Base-by-base conservation (phyloP, 192 early-diverging fungal species). In the Kappamyces sp. region DNA sequence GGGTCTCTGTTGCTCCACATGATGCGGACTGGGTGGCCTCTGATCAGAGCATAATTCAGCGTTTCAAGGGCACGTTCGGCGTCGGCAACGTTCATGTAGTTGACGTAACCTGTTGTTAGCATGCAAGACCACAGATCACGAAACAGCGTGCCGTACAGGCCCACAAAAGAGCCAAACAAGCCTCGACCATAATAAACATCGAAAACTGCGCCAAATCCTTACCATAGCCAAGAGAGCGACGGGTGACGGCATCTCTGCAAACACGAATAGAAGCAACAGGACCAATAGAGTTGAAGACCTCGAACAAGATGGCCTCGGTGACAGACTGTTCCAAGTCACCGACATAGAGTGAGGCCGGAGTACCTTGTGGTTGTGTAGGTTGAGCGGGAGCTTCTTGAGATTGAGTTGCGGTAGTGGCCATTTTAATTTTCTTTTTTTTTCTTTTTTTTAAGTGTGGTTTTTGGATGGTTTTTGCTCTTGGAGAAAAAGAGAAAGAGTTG, bases 1-100 rank as follows among this genome's bases (percentile, higher is more conserved):
- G 96, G 96, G 82, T 99, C 94, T 68, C 96, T 90, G 82, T 99
- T 91, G 42, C 93, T 96, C 94, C 93, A 99, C 96, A 99, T 99
- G 79, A 99, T 99, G 66, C 96, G 91, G 81, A 95, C 95, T 49
- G 92, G 81, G 68, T 87, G 86, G 61, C 86, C 91, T 82, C 93
- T 94, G 74, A 99, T 85, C 70, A 85, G 77, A 61, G 90, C 88
- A 79, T 96, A 99, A 89, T 99, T 99, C 55, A 99, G 83, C 55
- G 75, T 69, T 62, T 97, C 91, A 60, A 99, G 74, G 52, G 96
- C 96, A 67, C 88, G 84, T 75, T 95, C 89, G 58, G 77, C 82
- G 73, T 98, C 93, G 47, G 80, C 66, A 40, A 83, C 78, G 75
- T 89, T 90, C 76, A 92, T 90, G 84, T 86, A 98, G 89, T 98